Evolutionary conservation across 1,284 basidiomycete genomes (phyloP), one percentile per base, ranked within the genome.

Genomic region (Ganoderma multipileum): DNA sequence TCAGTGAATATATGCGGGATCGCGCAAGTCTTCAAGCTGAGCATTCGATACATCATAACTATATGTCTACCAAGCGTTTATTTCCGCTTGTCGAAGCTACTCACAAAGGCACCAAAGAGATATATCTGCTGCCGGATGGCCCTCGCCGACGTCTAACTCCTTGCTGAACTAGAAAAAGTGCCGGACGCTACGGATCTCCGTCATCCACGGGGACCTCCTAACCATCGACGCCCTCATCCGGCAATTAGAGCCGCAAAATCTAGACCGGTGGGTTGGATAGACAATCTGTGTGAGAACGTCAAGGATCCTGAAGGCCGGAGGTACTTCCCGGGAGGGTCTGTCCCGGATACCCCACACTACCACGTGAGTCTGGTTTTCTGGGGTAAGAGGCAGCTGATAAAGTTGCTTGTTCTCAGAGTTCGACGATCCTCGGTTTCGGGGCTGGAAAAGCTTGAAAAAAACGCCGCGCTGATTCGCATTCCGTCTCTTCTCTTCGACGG

Each of bases 181-280:
- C 30, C 30, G 52, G 28, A 18, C 26, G 28, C 28, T 30, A 55
- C 20, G 7, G 28, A 33, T 33, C 8, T 18, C 16, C 52, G 16
- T 33, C 28, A 23, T 55, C 52, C 36, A 42, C 26, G 44, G 61
- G 64, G 61, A 47, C 44, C 30, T 60, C 57, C 55, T 60, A 61
- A 33, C 66, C 69, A 68, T 70, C 66, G 61, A 28, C 20, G 60
- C 18, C 63, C 55, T 54, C 11, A 70, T 70, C 66, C 61, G 69
- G 69, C 47, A 23, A 61, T 50, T 58, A 36, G 12, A 30, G 52
- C 47, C 50, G 57, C 57, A 59, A 70, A 67, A 44, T 28, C 30
- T 30, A 44, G 18, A 28, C 8, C 44, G 44, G 60, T 41, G 57
- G 63, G 63, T 55, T 63, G 14, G 64, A 70, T 70, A 63, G 63